Percentiles rank a stretch among this genome's conserved stretches.
phyloP scores from a whole-genome alignment of 192 early-diverging fungal genomes.

The Helicostylum pulchrum region DNA sequence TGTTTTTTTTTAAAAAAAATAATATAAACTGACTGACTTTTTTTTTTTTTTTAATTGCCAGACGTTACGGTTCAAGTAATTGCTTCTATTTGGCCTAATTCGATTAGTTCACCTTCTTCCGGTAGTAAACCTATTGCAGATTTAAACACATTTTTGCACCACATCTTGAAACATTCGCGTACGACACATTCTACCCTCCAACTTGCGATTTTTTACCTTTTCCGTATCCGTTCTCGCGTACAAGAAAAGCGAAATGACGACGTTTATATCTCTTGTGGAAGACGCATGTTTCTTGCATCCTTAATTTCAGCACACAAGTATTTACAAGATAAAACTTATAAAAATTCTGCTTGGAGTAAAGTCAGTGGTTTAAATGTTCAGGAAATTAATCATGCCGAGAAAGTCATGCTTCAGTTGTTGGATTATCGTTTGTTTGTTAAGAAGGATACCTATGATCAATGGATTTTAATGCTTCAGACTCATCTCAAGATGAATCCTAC shows the following conservation, averaged over 20 bases:
- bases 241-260: constrained; percentile 19
- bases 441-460: constrained; percentile 34
- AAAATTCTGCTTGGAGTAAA: constrained; percentile 87
- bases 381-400: constrained; percentile 84
- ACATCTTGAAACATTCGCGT: constrained; percentile 53
- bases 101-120: constrained; percentile 16
- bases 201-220: constrained; percentile 54
- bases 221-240: constrained; percentile 35
- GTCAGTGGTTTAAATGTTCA: constrained; percentile 75
- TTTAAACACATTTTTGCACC: constrained; percentile 51
- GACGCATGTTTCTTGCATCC: constrained; percentile 80
- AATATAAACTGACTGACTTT: constrained; percentile 6
- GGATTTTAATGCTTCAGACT: constrained; percentile 34
- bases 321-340: constrained; percentile 81
- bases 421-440: constrained; percentile 76
- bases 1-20: not conserved
- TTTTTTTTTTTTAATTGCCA: constrained; percentile 9
- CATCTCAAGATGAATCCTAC: constrained; percentile 15
- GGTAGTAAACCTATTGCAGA: constrained; percentile 39
- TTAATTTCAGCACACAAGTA: constrained; percentile 89
- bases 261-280: constrained; percentile 59
- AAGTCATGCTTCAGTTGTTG: constrained; percentile 71
- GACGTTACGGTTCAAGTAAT: constrained; percentile 54
- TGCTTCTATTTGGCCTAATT: constrained; percentile 50
- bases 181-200: constrained; percentile 61